These are phyloP conservation scores for Scopulariopsis brevicaulis DNA, from an alignment of 2,329 filamentous ascomycete species.

Conservation along the genomic window DNA sequence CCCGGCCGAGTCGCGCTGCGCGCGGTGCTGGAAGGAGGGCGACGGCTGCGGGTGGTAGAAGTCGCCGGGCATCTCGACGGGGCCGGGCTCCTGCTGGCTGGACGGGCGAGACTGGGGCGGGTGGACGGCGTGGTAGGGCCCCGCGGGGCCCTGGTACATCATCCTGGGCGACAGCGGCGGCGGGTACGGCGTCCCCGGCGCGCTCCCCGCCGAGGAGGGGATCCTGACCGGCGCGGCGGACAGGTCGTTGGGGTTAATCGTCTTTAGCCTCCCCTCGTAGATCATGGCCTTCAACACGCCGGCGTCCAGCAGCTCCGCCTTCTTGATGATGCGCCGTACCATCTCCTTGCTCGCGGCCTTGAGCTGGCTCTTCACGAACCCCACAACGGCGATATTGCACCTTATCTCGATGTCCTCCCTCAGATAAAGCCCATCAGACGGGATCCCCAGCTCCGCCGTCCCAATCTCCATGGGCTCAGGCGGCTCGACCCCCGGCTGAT, in stretches of 20 bases:
- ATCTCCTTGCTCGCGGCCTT: constrained; percentile 57
- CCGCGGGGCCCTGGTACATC: background rate
- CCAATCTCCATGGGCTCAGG: constrained; percentile 52
- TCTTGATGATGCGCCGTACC: constrained; percentile 58
- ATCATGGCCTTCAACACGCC: constrained; percentile 58
- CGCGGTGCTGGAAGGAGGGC: constrained; percentile 11
- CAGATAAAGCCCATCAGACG: constrained; percentile 54
- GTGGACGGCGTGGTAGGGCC: background rate
- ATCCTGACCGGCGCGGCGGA: constrained; percentile 15
- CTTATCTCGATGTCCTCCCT: constrained; percentile 61
- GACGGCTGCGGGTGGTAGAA: constrained; percentile 27
- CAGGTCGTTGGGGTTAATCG: constrained; percentile 40
- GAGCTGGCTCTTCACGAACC: constrained; percentile 55
- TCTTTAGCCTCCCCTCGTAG: constrained; percentile 51
- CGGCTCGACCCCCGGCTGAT: constrained; percentile 54
- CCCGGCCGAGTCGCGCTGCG: constrained; percentile 15
- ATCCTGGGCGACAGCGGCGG: constrained; percentile 17
- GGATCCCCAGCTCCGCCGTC: constrained; percentile 42
- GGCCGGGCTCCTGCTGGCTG: constrained; percentile 10
- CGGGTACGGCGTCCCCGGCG: background rate
- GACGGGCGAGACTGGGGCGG: constrained; percentile 16
- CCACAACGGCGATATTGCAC: constrained; percentile 53
- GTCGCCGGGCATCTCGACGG: constrained; percentile 37
- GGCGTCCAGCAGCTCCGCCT: constrained; percentile 57
- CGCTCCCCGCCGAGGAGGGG: background rate